Conservation (phyloP, 345 rosid species). For the Euphorbia peplus region DNA sequence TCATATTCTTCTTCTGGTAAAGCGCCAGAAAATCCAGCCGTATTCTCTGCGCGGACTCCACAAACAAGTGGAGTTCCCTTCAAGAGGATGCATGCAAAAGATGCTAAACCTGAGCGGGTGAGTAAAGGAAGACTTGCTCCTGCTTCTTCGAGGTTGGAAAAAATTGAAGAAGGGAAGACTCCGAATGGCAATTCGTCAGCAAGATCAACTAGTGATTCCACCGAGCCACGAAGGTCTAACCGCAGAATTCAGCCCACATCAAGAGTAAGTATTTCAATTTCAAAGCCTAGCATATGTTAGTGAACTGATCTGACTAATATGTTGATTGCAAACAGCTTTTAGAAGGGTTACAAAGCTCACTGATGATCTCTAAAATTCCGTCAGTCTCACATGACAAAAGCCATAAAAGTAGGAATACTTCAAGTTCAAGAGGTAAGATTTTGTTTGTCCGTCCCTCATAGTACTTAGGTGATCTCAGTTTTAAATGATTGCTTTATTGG, state of each 20-base stretch:
- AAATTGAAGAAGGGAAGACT: conserved; percentile 39
- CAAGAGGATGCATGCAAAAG: conserved; percentile 29
- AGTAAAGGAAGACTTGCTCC: conserved; percentile 29
- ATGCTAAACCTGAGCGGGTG: conserved; percentile 15
- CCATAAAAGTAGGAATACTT: conserved; percentile 37
- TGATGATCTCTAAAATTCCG: conserved; percentile 75
- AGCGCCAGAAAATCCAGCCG: conserved; percentile 40
- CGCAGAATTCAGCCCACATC: conserved; percentile 98
- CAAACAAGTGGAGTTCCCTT: conserved; percentile 34
- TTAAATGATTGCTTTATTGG: conserved; percentile 21
- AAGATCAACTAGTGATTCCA: conserved; percentile 38
- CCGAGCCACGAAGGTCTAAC: conserved; percentile 87
- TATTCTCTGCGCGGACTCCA: conserved; percentile 46
- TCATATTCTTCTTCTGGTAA: conserved; percentile 44
- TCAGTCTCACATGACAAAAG: conserved; percentile 65
- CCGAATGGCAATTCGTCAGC: conserved; percentile 37
- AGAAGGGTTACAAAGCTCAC: conserved; percentile 91
- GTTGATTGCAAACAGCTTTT: conserved; percentile 50
- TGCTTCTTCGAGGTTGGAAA: conserved; percentile 21
- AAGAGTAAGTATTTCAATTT: conserved; percentile 51
- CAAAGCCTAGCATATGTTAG: not conserved
- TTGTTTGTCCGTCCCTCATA: not conserved
- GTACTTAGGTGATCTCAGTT: not conserved
- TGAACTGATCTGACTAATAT: not conserved
- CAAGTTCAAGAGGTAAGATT: conserved; percentile 27